These are phyloP conservation scores for Penicillium canariense DNA, from an alignment of 495 filamentous ascomycete species.

Conservation along the genomic window DNA sequence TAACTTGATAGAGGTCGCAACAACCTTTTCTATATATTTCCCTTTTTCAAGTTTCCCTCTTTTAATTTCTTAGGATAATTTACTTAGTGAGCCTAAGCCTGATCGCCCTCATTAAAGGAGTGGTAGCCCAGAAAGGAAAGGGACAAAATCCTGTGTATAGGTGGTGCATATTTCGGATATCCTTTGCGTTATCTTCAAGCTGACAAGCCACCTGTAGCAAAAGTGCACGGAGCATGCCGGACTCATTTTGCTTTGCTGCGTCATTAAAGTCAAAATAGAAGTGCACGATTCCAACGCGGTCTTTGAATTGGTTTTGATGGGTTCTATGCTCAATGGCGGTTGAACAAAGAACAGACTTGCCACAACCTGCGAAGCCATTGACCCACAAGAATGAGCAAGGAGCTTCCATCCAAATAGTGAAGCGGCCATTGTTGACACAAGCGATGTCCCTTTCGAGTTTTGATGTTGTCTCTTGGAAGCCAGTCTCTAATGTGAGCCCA, in stretches of 20 bases:
- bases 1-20: too few species aligned
- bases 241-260: background rate
- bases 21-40: too few species aligned
- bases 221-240: background rate
- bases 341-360: background rate
- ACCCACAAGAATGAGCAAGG: background rate
- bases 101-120: conserved; percentile 22
- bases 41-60: too few species aligned
- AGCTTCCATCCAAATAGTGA: background rate
- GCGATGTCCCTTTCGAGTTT: too few species aligned
- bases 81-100: conserved; percentile 26
- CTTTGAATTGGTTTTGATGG: background rate
- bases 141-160: conserved; percentile 5
- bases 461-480: too few species aligned
- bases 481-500: too few species aligned
- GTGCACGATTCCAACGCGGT: background rate
- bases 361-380: background rate
- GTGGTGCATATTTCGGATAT: background rate
- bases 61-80: too few species aligned
- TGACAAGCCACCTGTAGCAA: background rate
- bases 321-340: background rate
- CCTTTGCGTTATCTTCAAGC: background rate
- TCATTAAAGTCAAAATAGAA: background rate
- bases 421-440: background rate
- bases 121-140: conserved; percentile 15